Evolutionary conservation across 192 early-diverging fungal genomes (phyloP), one percentile per base, ranked within the genome.

Genomic region (Gaertneriomyces sp.): DNA sequence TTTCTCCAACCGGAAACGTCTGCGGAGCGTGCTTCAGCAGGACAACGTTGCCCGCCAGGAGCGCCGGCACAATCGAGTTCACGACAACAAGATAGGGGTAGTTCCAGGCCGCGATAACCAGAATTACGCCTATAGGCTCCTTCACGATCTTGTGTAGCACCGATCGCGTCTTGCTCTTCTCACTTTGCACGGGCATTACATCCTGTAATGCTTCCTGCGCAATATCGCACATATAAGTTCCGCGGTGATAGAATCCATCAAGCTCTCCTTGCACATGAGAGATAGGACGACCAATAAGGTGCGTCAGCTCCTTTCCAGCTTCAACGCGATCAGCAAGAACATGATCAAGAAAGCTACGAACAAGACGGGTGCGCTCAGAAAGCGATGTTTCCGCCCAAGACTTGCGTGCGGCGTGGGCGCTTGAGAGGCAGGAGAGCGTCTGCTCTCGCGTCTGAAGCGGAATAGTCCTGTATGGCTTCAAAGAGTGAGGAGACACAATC

Each of bases 21-120:
- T 91, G 90, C 4, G 90, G 88, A 7, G 89, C 86, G 46, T 91
- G 89, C 71, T 92, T 92, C 52, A 92, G 66, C 38, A 90, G 71
- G 17, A 92, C 88, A 2, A 83, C 73, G 69, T 92, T 92, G 19
- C 89, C 91, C 6, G 88, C 87, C 42, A 93, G 72, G 45, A 93
- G 70, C 6, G 91, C 88, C 6, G 91, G 91, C 12, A 93, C 67
- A 4, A 91, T 84, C 58, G 82, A 84, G 71, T 93, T 93, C 40
- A 93, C 84, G 52, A 83, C 74, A 11, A 87, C 85, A 39, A 93
- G 68, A 72, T 90, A 90, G 40, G 91, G 91, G 69, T 90, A 93
- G 61, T 93, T 93, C 91, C 91, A 93, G 7, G 91, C 82, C 42
- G 83, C 72, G 69, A 86, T 80, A 6, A 86, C 78, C 38, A 85